Base-by-base conservation (phyloP, 352 stramenopile genomes). In the Globisporangium nunn region DNA sequence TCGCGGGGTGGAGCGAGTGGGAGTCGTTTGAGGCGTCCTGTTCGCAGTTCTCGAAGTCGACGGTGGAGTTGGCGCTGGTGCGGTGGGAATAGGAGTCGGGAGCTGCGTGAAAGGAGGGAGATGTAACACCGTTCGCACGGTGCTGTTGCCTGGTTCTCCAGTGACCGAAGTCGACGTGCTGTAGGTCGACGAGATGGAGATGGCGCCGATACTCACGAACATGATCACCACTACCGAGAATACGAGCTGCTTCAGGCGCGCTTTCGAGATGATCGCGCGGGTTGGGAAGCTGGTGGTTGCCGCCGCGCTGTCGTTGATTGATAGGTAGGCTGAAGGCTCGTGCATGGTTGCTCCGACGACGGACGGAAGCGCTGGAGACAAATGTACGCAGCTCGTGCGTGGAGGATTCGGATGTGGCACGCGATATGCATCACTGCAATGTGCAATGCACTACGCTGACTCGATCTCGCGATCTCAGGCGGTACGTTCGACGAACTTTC, bases 351-450 rank as follows among this genome's bases (percentile, higher is more conserved):
- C 43, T 48, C 43, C 10, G 43, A 7, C 43, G n/a, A 28, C 44
- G 40, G 4, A 37, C 6, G 37, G 11, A 2, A 4, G 37, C 10
- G 37, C 7, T 6, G 37, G 11, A 12, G 17, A 15, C 28, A 43
- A 35, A 50, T 1, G 55, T 54, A 61, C 55, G 55, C 55, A 61
- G 55, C 55, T 47, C 54, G 47, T 61, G 55, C 46, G 44, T 64
- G 53, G 33, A 28, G 29, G n/a, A 48, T 48, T 48, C 43, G 18
- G n/a, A 28, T 43, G 37, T 43, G 37, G 23, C 23, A 23, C 12
- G 10, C 10, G 35, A 37, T 37, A 8, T 5, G 35, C 35, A 12
- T 40, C 35, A 15, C 23, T 23, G 23, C 23, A 23, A 23, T 23
- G 23, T 23, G 23, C 23, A 23, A 23, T 23, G 23, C 23, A 23